Conservation (phyloP, 768 basidiomycete species). For the Pleurotus eryngii region DNA sequence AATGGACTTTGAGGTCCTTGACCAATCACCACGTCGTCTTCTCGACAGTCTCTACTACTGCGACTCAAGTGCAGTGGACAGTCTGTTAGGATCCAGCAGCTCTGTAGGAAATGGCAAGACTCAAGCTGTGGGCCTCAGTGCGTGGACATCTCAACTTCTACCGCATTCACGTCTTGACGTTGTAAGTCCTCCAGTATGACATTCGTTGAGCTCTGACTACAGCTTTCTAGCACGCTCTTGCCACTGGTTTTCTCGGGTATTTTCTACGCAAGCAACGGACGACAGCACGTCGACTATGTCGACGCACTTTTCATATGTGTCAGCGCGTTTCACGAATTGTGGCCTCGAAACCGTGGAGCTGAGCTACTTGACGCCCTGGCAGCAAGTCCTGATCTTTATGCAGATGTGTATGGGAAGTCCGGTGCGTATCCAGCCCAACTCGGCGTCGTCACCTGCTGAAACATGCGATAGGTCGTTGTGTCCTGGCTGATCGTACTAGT, state of each 20-base stretch:
- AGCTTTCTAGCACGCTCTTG: conserved; percentile 54
- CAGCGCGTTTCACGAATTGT: conserved; percentile 74
- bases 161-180: conserved; percentile 56
- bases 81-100: no score
- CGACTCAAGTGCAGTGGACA: conserved; percentile 20
- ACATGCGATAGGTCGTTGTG: conserved; percentile 55
- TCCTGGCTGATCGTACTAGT: conserved; percentile 84
- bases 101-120: no score
- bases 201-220: conserved; percentile 8
- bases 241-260: conserved; percentile 78
- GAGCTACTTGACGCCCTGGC: conserved; percentile 63
- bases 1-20: no score
- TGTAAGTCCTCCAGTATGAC: conserved; percentile 37
- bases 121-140: no score
- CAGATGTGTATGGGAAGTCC: conserved; percentile 80
- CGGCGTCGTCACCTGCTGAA: not conserved
- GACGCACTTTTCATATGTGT: conserved; percentile 77
- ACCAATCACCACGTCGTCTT: not conserved
- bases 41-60: conserved; percentile 9
- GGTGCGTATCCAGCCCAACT: conserved; percentile 38
- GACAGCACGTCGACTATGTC: conserved; percentile 66
- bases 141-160: conserved; percentile 62
- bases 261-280: conserved; percentile 80
- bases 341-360: conserved; percentile 70
- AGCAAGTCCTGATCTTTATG: conserved; percentile 66